Percentiles rank a stretch among this genome's conserved stretches.
Evolutionary conservation across 2,329 filamentous ascomycete genomes (phyloP).

Genomic region (Diaporthe velutina): DNA sequence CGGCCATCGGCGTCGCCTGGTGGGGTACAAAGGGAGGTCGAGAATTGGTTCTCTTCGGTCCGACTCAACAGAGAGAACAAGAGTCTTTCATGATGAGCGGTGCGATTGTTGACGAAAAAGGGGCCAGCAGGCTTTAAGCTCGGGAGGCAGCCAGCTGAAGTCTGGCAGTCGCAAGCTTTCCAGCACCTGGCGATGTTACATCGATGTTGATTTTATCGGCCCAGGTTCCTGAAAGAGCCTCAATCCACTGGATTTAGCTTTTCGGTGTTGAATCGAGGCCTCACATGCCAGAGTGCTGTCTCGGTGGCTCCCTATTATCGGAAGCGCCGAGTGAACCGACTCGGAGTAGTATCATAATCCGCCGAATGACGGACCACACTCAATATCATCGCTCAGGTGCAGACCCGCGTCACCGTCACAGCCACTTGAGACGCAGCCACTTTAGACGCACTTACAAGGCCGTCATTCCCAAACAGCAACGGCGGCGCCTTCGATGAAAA

Average conservation of each 20-base stretch:
- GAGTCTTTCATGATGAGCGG: constrained; percentile 66
- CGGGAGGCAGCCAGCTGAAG: neutral
- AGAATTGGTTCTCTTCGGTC: constrained; percentile 59
- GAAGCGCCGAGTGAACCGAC: neutral
- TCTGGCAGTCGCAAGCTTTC: neutral
- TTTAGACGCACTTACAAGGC: neutral
- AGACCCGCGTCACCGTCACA: neutral
- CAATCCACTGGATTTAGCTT: neutral
- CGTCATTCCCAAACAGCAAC: constrained; percentile 28
- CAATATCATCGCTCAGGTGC: neutral
- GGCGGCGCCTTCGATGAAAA: constrained; percentile 25
- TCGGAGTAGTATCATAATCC: neutral
- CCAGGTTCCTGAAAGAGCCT: constrained; percentile 1
- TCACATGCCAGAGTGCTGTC: neutral
- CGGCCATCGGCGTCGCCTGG: constrained; percentile 84
- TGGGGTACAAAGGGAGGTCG: constrained; percentile 76
- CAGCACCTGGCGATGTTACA: neutral
- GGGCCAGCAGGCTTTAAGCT: constrained; percentile 52
- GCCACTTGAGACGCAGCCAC: neutral
- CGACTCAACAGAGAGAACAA: constrained; percentile 43
- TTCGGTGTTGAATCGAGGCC: neutral
- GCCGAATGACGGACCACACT: neutral
- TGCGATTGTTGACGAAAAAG: constrained; percentile 55
- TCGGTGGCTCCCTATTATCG: neutral
- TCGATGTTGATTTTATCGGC: neutral